Conservation (phyloP, 345 rosid genomes). For the Aegle marmelos region DNA sequence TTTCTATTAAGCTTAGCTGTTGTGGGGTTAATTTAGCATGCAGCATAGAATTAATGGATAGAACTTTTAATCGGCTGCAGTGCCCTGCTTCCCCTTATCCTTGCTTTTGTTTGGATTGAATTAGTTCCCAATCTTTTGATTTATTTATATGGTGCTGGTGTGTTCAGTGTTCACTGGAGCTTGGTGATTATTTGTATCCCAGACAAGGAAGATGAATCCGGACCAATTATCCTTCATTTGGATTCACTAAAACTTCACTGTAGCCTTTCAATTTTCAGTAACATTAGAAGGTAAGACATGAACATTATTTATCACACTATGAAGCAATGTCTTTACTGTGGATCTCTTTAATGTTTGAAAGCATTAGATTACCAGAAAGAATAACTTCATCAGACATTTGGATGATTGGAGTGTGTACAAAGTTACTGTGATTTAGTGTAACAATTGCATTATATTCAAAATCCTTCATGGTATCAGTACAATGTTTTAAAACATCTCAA, state of each 20-base stretch:
- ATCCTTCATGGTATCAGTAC: not conserved
- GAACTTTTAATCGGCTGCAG: not conserved
- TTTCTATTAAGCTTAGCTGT: not conserved
- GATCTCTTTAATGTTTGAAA: not conserved
- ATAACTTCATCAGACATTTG: not conserved
- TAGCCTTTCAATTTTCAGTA: slow-evolving; percentile 54
- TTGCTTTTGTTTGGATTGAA: not conserved
- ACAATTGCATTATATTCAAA: not conserved
- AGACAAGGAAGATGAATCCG: slow-evolving; percentile 72
- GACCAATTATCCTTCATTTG: slow-evolving; percentile 79
- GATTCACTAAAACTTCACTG: slow-evolving; percentile 81
- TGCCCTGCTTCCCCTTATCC: not conserved
- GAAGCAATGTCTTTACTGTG: not conserved
- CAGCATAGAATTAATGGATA: not conserved
- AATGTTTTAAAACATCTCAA: not conserved
- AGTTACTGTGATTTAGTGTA: not conserved
- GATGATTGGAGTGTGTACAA: not conserved
- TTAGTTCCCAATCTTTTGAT: slow-evolving; percentile 7
- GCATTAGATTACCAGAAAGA: slow-evolving; percentile 1
- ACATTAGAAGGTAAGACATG: slow-evolving; percentile 69
- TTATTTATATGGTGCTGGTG: slow-evolving; percentile 18
- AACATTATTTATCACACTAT: not conserved
- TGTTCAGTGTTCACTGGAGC: slow-evolving; percentile 89
- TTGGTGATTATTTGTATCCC: slow-evolving; percentile 88
- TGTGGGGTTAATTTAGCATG: not conserved